Percentiles rank a stretch among this genome's conserved stretches.
Evolutionary conservation across 2,329 filamentous ascomycete species (phyloP).

Genomic region (Cytospora mali): DNA sequence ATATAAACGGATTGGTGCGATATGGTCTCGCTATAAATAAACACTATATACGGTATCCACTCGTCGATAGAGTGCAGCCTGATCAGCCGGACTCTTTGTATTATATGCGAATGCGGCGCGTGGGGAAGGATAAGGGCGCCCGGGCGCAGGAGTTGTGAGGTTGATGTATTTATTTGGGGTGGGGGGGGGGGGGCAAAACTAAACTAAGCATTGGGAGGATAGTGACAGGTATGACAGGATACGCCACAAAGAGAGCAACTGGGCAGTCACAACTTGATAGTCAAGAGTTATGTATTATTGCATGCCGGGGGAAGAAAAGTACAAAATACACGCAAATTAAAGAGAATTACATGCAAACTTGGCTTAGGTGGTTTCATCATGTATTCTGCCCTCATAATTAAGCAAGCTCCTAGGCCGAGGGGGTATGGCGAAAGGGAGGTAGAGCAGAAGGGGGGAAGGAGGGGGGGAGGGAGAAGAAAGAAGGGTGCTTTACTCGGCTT

Average conservation of each 20-base stretch:
- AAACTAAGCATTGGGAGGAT: not conserved
- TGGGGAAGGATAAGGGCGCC: constrained; percentile 5
- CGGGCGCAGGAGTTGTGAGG: constrained; percentile 16
- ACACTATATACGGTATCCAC: constrained; percentile 1
- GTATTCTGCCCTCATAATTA: too few species aligned
- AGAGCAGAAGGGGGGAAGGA: too few species aligned
- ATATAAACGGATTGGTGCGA: constrained; percentile 1
- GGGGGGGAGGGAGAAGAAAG: too few species aligned
- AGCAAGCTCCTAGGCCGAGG: not conserved
- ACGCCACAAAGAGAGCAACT: not conserved
- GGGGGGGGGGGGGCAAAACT: too few species aligned
- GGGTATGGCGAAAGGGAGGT: not conserved
- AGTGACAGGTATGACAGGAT: not conserved
- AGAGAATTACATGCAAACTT: too few species aligned
- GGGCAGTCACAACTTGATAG: not conserved
- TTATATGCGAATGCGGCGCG: constrained; percentile 15
- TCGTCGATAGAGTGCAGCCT: constrained; percentile 11
- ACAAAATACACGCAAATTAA: not conserved
- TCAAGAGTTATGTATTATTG: not conserved
- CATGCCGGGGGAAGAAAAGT: not conserved
- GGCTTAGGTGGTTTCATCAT: not conserved
- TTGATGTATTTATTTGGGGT: constrained; percentile 7
- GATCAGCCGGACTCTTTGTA: constrained; percentile 10
- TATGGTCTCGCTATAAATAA: not conserved
- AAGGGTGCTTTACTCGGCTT: too few species aligned